These are phyloP conservation scores for Fusarium coffeatum DNA, from an alignment of 2,329 filamentous ascomycete species.

Conservation along the genomic window DNA sequence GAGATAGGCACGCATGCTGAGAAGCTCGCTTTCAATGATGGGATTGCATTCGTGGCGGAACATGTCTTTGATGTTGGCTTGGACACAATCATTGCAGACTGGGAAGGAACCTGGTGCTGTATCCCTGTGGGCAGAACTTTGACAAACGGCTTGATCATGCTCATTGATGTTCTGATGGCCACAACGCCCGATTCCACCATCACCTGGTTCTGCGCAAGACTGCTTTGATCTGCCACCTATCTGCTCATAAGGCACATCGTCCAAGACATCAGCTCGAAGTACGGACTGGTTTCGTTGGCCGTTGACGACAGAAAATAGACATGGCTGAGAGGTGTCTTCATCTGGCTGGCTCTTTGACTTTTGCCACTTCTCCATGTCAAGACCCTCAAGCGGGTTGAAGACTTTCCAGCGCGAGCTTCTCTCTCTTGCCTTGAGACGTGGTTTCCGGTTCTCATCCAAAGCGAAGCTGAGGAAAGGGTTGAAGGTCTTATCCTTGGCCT, in stretches of 20 bases:
- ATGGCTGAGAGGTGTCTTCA: background rate
- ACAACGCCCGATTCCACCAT: slow-evolving; percentile 28
- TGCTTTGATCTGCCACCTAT: background rate
- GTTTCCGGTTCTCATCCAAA: background rate
- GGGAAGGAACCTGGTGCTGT: slow-evolving; percentile 32
- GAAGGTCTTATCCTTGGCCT: slow-evolving; percentile 6
- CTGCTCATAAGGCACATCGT: slow-evolving; percentile 18
- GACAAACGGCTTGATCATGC: slow-evolving; percentile 28
- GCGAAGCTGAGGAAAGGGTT: slow-evolving; percentile 37
- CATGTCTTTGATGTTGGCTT: slow-evolving; percentile 33
- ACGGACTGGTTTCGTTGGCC: slow-evolving; percentile 2
- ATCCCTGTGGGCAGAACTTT: slow-evolving; percentile 31
- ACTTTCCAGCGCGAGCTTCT: slow-evolving; percentile 36
- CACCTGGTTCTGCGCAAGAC: slow-evolving; percentile 32
- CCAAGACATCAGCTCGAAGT: slow-evolving; percentile 31
- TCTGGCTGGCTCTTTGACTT: background rate
- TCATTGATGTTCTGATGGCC: background rate
- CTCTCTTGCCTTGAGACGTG: background rate
- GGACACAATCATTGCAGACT: slow-evolving; percentile 45
- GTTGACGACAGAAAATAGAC: slow-evolving; percentile 24
- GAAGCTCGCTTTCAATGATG: slow-evolving; percentile 41
- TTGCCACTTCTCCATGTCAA: slow-evolving; percentile 40
- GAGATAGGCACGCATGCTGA: slow-evolving; percentile 53
- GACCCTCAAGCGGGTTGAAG: slow-evolving; percentile 31
- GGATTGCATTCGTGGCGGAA: slow-evolving; percentile 8